Evolutionary conservation across 2,329 filamentous ascomycete genomes (phyloP), one percentile per base, ranked within the genome.

Genomic region (Samsoniella hepiali): DNA sequence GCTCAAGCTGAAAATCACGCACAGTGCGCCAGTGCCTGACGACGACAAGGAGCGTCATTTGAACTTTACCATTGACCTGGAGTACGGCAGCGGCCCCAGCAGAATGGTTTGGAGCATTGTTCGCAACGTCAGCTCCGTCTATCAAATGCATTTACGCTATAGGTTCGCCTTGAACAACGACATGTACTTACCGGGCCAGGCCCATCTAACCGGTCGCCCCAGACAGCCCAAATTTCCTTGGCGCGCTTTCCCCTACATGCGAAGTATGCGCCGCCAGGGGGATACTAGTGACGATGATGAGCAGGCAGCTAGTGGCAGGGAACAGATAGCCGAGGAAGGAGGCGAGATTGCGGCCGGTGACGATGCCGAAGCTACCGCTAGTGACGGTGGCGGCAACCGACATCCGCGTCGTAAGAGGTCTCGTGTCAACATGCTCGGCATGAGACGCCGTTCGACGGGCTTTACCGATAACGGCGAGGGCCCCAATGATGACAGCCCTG

Each of bases 71-170:
- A 93, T 99, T 63, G 92, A 97, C 69, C 81, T 99, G 17, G 95
- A 99, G 73, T 99, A 99, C 73, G 95, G 95, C 15, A 98, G 91
- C 72, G 96, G 95, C 0, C 86, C 95, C 63, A 97, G 94, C 62
- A 86, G 95, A 63, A 98, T 99, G 96, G 91, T 91, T 72, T 99
- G 95, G 95, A 89, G 91, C 22, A 91, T 99, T 64, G 88, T 92
- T 70, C 86, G 95, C 61, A 93, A 91, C 10, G 84, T 98, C 45
- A 84, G 87, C 69, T 95, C 99, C 73, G 97, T 99, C 69, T 87
- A 91, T 69, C 96, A 97, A 70, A 81, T 99, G 42, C 95, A 99
- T 76, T 82, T 93, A 71, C 93, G 96, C 69, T 99, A 98, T 82
- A 96, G 95, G 73, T 82, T 96, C 61, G 89, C 93, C 64, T 85